phyloP scores from a whole-genome alignment of 345 rosid species.

The Sisymbrium altissimum region DNA sequence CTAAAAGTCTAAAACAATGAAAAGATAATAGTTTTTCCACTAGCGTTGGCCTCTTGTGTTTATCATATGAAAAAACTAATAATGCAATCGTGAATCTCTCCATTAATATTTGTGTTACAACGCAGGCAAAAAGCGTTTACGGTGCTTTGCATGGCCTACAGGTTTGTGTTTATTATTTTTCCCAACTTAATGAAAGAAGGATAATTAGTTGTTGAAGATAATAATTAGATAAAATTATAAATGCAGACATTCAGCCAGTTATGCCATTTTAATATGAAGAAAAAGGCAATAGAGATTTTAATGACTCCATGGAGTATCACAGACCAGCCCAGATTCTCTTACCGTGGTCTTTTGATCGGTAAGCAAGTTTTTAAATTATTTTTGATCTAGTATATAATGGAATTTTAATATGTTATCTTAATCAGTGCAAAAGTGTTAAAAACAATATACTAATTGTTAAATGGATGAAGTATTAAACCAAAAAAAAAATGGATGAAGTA shows the following conservation, averaged over 20 bases:
- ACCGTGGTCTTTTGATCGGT: slow-evolving; percentile 74
- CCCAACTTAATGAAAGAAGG: background rate
- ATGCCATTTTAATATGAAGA: slow-evolving; percentile 48
- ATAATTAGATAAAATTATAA: background rate
- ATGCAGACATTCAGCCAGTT: slow-evolving; percentile 77
- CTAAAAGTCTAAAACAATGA: background rate
- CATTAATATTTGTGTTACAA: slow-evolving; percentile 11
- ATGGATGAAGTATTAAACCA: too few species aligned
- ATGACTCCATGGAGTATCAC: slow-evolving; percentile 61
- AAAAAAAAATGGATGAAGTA: too few species aligned
- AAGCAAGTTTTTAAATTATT: background rate
- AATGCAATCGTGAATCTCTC: background rate
- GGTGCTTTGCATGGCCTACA: slow-evolving; percentile 78
- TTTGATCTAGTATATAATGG: background rate
- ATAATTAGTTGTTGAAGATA: background rate
- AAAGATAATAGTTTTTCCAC: slow-evolving; percentile 4
- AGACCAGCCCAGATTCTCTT: slow-evolving; percentile 69
- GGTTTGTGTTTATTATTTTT: slow-evolving; percentile 37
- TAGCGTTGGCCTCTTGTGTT: background rate
- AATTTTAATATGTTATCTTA: background rate
- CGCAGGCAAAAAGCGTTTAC: slow-evolving; percentile 63
- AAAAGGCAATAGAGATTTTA: slow-evolving; percentile 42
- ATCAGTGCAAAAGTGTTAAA: background rate
- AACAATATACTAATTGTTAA: background rate
- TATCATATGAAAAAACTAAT: background rate